Percentiles rank a stretch among this genome's conserved stretches.
Conservation (phyloP, 306 rosid species). For the Dalbergia cochinchinensis region DNA sequence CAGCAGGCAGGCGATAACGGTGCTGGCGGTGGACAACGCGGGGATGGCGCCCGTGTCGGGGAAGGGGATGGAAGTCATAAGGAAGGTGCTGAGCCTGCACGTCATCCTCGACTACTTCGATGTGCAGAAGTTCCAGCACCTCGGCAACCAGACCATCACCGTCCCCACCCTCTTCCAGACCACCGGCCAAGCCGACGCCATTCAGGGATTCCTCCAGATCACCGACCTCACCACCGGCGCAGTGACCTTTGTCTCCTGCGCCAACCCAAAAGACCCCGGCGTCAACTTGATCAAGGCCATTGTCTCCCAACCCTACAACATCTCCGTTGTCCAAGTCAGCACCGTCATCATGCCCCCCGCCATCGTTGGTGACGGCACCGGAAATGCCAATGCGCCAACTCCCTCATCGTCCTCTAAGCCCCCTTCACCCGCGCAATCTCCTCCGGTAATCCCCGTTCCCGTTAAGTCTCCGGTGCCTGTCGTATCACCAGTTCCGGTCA, state of each 20-base stretch:
- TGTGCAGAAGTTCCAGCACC: conserved; percentile 1
- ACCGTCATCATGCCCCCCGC: conserved; percentile 35
- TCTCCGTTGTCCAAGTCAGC: conserved; percentile 57
- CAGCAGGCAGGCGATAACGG: conserved; percentile 33
- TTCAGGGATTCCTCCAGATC: conserved; percentile 47
- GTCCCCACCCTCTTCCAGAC: conserved; percentile 47
- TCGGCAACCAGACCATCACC: background rate
- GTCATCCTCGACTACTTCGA: conserved; percentile 51
- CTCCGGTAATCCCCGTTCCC: background rate
- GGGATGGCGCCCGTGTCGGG: conserved; percentile 48
- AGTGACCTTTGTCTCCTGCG: conserved; percentile 37
- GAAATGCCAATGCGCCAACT: background rate
- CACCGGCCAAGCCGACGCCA: conserved; percentile 38
- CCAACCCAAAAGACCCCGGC: conserved; percentile 1
- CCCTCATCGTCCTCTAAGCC: background rate
- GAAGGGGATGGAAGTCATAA: conserved; percentile 49
- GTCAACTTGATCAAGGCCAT: conserved; percentile 38
- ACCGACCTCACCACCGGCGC: background rate
- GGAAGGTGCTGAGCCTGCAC: conserved; percentile 51
- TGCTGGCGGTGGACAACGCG: conserved; percentile 50
- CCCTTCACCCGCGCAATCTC: background rate
- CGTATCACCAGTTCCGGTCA: background rate
- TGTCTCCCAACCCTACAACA: conserved; percentile 41
- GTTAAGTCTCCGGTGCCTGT: background rate
- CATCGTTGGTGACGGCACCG: background rate